phyloP scores from a whole-genome alignment of 495 filamentous ascomycete genomes.

The Aspergillus incahuasiensis region DNA sequence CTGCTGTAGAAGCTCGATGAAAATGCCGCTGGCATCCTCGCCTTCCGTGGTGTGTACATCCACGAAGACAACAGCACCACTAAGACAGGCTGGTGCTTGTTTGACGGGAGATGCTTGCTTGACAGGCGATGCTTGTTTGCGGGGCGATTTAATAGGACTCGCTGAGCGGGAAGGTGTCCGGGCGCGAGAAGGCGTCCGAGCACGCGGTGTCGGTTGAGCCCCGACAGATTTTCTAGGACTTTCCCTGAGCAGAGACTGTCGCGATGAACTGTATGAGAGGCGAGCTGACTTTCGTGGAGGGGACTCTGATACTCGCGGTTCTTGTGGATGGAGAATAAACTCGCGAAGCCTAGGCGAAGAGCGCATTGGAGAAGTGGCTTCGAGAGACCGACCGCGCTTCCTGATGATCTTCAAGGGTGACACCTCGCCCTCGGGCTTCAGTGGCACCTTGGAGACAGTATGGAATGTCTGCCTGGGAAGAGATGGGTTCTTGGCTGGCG shows the following conservation, averaged over 20 bases:
- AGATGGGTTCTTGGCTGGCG: slow-evolving; percentile 26
- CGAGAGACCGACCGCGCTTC: slow-evolving; percentile 50
- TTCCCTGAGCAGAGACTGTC: slow-evolving; percentile 17
- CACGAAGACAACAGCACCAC: slow-evolving; percentile 79
- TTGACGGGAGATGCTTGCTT: slow-evolving; percentile 22
- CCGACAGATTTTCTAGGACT: slow-evolving; percentile 2
- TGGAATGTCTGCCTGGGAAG: slow-evolving; percentile 48
- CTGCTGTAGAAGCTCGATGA: slow-evolving; percentile 71
- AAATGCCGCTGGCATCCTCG: slow-evolving; percentile 78
- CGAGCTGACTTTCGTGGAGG: slow-evolving; percentile 26
- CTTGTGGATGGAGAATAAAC: background rate
- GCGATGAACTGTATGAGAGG: slow-evolving; percentile 18
- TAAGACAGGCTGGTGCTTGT: slow-evolving; percentile 36
- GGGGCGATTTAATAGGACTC: slow-evolving; percentile 25
- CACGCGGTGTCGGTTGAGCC: background rate
- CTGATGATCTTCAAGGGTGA: slow-evolving; percentile 53
- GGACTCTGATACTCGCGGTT: slow-evolving; percentile 3
- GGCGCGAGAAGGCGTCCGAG: background rate
- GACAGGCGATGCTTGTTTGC: slow-evolving; percentile 14
- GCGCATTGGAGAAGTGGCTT: slow-evolving; percentile 30
- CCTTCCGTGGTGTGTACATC: slow-evolving; percentile 92
- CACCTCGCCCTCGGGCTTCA: slow-evolving; percentile 62
- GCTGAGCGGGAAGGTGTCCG: slow-evolving; percentile 19
- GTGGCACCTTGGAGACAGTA: slow-evolving; percentile 71
- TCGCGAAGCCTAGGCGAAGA: slow-evolving; percentile 28